Percentiles rank a stretch among this genome's conserved stretches.
These are phyloP conservation scores for Ceratocystis alfenasii DNA, from an alignment of 2,329 filamentous ascomycete genomes.

Conservation along the genomic window DNA sequence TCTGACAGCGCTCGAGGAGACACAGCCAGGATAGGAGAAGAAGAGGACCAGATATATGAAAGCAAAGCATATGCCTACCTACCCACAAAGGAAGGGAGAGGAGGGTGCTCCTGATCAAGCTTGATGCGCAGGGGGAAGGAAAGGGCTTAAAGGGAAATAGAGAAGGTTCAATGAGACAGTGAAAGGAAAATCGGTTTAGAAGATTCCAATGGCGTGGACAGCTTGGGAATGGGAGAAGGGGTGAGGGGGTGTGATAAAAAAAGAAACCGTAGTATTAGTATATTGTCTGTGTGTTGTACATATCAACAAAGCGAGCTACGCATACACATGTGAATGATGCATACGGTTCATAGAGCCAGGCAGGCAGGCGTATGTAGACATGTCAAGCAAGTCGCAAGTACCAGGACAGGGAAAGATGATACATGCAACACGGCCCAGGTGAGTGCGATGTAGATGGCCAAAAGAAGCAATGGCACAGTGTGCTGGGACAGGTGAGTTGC, in stretches of 20 bases:
- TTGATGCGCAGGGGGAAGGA: background rate
- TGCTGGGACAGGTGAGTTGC: background rate
- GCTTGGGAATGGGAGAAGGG: background rate
- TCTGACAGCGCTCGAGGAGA: background rate
- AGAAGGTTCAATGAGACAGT: background rate
- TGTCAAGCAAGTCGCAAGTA: conserved; percentile 1
- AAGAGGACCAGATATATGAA: no score
- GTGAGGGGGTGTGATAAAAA: conserved; percentile 7
- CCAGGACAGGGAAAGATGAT: background rate
- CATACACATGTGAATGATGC: background rate
- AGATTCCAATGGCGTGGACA: conserved; percentile 2
- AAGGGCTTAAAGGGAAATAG: background rate
- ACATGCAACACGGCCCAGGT: conserved; percentile 4
- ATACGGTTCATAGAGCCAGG: background rate
- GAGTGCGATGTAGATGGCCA: background rate
- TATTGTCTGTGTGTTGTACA: conserved; percentile 10
- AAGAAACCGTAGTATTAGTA: background rate
- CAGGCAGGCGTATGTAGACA: background rate
- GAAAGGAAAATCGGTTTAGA: background rate
- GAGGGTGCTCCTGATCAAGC: background rate
- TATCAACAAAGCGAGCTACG: background rate
- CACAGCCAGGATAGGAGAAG: no score
- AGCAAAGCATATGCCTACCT: no score
- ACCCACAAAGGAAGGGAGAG: background rate
- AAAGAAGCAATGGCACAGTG: conserved; percentile 1